These are phyloP conservation scores for Gossypium davidsonii DNA, from an alignment of 441 rosid genomes.

Conservation along the genomic window DNA sequence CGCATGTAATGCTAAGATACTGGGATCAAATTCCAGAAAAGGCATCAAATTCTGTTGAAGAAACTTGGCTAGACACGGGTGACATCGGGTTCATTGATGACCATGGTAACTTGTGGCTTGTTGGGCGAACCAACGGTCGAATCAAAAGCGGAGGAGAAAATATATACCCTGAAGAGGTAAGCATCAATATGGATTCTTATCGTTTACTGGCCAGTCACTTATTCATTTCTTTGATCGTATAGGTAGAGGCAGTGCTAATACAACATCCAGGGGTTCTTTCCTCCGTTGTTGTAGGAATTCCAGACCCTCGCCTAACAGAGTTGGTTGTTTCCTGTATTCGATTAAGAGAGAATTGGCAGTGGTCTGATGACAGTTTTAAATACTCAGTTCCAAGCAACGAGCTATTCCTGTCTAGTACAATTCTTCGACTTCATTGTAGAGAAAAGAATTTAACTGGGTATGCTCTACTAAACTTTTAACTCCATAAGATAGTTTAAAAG, in stretches of 20 bases:
- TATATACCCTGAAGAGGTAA: slow-evolving; percentile 86
- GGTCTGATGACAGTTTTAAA: slow-evolving; percentile 36
- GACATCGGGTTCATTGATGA: slow-evolving; percentile 66
- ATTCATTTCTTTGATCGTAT: slow-evolving; percentile 5
- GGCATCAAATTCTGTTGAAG: slow-evolving; percentile 21
- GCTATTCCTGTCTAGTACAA: slow-evolving; percentile 40
- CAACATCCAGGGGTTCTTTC: slow-evolving; percentile 57
- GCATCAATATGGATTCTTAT: neutral
- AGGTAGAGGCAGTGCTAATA: slow-evolving; percentile 58
- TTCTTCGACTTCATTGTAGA: slow-evolving; percentile 40
- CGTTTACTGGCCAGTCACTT: neutral
- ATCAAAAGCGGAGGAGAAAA: slow-evolving; percentile 90
- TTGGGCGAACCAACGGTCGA: slow-evolving; percentile 61
- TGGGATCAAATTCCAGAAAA: slow-evolving; percentile 41
- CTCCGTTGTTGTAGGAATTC: slow-evolving; percentile 52
- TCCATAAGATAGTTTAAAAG: neutral
- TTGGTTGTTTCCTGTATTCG: slow-evolving; percentile 72
- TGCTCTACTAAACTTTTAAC: neutral
- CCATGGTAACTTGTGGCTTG: slow-evolving; percentile 61
- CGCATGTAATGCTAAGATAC: slow-evolving; percentile 72
- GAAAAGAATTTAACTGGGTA: slow-evolving; percentile 54
- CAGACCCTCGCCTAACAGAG: slow-evolving; percentile 57
- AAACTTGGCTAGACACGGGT: slow-evolving; percentile 76
- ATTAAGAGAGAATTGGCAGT: slow-evolving; percentile 51
- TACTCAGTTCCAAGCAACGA: slow-evolving; percentile 7